A percentile compares a stretch with the other conserved stretches of the same genome.
These are phyloP conservation scores for Paracamarosporium sp. DNA, from an alignment of 2,329 filamentous ascomycete species.

Conservation along the genomic window DNA sequence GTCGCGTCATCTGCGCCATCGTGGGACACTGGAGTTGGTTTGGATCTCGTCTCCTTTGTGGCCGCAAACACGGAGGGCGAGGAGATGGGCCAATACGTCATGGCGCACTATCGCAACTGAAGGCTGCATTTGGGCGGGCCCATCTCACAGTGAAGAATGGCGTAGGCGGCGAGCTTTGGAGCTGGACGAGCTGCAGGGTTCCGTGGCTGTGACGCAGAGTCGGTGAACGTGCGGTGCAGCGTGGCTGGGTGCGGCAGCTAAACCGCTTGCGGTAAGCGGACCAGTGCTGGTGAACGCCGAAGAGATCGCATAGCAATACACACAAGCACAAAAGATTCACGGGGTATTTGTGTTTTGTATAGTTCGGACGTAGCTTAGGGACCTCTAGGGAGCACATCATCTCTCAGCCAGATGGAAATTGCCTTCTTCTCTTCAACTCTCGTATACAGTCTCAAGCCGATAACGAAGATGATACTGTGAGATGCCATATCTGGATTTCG, in stretches of 20 bases:
- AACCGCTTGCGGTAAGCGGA: not conserved
- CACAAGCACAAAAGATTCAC: too few species aligned
- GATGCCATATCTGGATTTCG: too few species aligned
- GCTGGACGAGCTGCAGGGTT: conserved; percentile 29
- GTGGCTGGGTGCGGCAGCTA: not conserved
- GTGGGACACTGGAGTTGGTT: conserved; percentile 66
- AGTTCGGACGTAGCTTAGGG: too few species aligned
- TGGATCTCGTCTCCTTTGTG: conserved; percentile 67
- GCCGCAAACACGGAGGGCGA: conserved; percentile 84
- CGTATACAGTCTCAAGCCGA: too few species aligned
- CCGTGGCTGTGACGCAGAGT: conserved; percentile 9
- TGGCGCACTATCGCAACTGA: conserved; percentile 47
- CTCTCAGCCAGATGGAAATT: too few species aligned
- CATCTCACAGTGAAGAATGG: conserved; percentile 38
- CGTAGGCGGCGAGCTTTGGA: conserved; percentile 27
- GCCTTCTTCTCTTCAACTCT: too few species aligned
- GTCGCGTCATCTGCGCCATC: conserved; percentile 54
- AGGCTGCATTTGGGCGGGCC: conserved; percentile 45
- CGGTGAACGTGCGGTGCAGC: conserved; percentile 27
- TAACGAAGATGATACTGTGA: too few species aligned
- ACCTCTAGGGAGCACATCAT: too few species aligned
- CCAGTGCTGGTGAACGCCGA: too few species aligned
- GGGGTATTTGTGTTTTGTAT: too few species aligned
- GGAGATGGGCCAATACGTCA: conserved; percentile 92
- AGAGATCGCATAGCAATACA: too few species aligned